A percentile compares a stretch with the other conserved stretches of the same genome.
phyloP scores from a whole-genome alignment of 2,329 filamentous ascomycete species.

The Setomelanomma holmii region DNA sequence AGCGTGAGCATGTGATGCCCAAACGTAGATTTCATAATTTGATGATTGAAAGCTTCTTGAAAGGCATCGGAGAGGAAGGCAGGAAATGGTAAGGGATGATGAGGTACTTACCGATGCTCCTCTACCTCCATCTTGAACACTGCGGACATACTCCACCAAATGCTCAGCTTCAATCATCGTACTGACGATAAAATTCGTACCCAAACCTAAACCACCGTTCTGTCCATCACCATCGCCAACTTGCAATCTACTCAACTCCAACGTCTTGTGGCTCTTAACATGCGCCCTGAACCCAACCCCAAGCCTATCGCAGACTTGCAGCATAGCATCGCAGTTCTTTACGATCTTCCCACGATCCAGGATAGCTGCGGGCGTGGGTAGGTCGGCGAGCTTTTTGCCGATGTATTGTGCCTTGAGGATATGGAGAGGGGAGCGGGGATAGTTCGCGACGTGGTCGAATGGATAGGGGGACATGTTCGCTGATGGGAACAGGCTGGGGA shows the following conservation, averaged over 20 bases:
- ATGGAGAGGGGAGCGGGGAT: slow-evolving; percentile 21
- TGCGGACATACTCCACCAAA: slow-evolving; percentile 65
- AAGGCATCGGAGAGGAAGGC: too few relatives aligned
- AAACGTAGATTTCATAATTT: too few relatives aligned
- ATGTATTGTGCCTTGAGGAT: slow-evolving; percentile 54
- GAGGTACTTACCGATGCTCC: slow-evolving; percentile 67
- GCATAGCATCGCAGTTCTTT: slow-evolving; percentile 75
- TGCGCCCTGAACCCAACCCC: slow-evolving; percentile 75
- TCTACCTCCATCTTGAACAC: slow-evolving; percentile 63
- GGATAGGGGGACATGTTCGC: slow-evolving; percentile 13
- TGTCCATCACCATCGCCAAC: slow-evolving; percentile 60
- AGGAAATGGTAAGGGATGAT: too few relatives aligned
- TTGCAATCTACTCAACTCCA: slow-evolving; percentile 71
- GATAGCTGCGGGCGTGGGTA: slow-evolving; percentile 72
- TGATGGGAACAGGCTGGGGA: too few relatives aligned
- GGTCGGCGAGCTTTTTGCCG: slow-evolving; percentile 65
- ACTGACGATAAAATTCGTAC: slow-evolving; percentile 71
- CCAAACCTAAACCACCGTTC: background rate
- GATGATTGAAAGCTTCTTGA: too few relatives aligned
- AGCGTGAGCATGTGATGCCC: too few relatives aligned
- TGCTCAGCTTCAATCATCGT: slow-evolving; percentile 78
- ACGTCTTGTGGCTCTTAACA: slow-evolving; percentile 85
- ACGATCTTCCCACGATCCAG: slow-evolving; percentile 71
- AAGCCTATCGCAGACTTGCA: slow-evolving; percentile 66
- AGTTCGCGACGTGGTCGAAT: too few relatives aligned